Evolutionary conservation across 73 alveolate genomes (phyloP), one percentile per base, ranked within the genome.

Genomic region (Symbiodinium pilosum): DNA sequence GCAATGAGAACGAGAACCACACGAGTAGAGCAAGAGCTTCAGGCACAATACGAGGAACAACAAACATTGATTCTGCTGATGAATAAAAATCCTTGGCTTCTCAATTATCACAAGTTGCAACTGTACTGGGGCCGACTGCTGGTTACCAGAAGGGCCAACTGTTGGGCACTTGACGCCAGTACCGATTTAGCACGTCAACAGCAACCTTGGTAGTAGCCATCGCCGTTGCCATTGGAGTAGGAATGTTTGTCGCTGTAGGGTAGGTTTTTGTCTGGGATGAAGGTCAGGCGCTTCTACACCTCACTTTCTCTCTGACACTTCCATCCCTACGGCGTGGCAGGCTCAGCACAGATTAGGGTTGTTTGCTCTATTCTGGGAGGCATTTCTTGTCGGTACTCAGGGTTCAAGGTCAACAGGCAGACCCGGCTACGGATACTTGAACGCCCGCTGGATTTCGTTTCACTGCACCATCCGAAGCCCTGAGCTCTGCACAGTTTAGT

Each of bases 251-350:
- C 28, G 38, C 84, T 6, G 26, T 21, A 24, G 14, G 32, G 84
- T 69, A 18, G 39, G 9, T 21, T 20, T 20, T n/a, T n/a, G n/a
- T n/a, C n/a, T n/a, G n/a, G n/a, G n/a, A n/a, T n/a, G 0, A 47
- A 88, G 86, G 95, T 21, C 97, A 91, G 40, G 71, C 77, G 51
- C 64, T 91, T 43, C 41, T 68, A 8, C 97, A 91, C 88, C 41
- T 69, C 39, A 91, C 89, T 81, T 91, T 91, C 88, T 43, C 97
- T 40, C 39, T 43, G 41, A 91, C 97, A 42, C 47, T 91, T 39
- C 97, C 44, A 26, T 75, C 97, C 6, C 77, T 91, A 12, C 97
- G 97, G 14, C 97, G 97, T 64, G 20, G 4, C 30, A n/a, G 30
- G 81, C 30, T 47, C 14, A 6, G 59, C 14, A 47, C 59, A 47